Conservation (phyloP, 2,329 filamentous ascomycete species). For the Aspergillus ibericus region DNA sequence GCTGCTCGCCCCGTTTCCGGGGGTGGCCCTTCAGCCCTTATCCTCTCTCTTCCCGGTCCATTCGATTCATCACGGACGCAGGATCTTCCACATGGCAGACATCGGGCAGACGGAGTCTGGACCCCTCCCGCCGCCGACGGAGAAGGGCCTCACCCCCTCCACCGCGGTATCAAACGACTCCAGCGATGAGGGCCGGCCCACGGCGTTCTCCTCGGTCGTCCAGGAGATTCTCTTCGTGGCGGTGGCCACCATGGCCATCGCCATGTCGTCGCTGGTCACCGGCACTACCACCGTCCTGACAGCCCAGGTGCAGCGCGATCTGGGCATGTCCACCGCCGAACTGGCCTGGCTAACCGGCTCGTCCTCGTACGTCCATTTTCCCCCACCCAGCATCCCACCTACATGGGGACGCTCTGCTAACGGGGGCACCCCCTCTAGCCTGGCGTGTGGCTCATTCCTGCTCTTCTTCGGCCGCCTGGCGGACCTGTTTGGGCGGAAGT, state of each 20-base stretch:
- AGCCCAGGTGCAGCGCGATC: constrained; percentile 58
- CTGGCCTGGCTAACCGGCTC: constrained; percentile 68
- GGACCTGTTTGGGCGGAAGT: constrained; percentile 65
- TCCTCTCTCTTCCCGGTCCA: neutral
- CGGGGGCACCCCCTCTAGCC: constrained; percentile 32
- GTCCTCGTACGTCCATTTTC: constrained; percentile 48
- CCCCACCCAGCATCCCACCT: neutral
- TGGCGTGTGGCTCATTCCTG: constrained; percentile 65
- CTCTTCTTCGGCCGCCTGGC: constrained; percentile 66
- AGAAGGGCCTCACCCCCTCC: neutral
- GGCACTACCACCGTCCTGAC: constrained; percentile 64
- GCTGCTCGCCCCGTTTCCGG: neutral
- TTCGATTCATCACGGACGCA: neutral
- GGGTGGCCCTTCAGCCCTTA: neutral
- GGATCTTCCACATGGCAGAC: neutral
- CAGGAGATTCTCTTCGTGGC: constrained; percentile 67
- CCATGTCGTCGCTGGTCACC: constrained; percentile 60
- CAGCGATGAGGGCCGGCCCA: constrained; percentile 28
- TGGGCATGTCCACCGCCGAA: constrained; percentile 64
- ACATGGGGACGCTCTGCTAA: neutral
- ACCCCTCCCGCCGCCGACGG: neutral
- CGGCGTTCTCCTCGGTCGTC: constrained; percentile 57
- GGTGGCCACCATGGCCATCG: constrained; percentile 67
- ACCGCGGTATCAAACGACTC: neutral
- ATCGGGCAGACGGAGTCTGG: neutral